Percentiles rank a stretch among this genome's conserved stretches.
phyloP scores from a whole-genome alignment of 148 eudicot genomes.

The Amaranthus hypochondriacus region DNA sequence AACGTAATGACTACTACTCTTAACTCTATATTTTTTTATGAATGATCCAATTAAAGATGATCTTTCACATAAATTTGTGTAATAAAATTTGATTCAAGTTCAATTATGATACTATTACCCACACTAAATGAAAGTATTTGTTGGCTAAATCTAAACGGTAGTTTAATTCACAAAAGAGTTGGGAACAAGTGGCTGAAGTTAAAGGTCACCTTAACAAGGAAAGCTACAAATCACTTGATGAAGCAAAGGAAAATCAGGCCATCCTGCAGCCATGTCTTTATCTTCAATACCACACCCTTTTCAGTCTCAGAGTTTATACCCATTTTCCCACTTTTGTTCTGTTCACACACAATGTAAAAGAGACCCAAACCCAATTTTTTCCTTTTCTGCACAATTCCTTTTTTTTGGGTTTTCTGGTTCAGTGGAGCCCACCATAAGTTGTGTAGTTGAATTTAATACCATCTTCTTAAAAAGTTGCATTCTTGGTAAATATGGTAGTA shows the following conservation, averaged over 20 bases:
- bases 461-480: neutral
- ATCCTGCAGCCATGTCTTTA: constrained; percentile 3
- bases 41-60: too few species aligned
- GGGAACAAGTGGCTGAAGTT: neutral
- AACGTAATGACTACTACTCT: too few species aligned
- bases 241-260: neutral
- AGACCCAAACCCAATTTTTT: neutral
- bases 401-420: neutral
- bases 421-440: constrained; percentile 10
- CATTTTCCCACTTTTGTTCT: neutral
- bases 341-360: neutral
- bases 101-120: too few species aligned
- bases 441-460: constrained; percentile 2
- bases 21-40: too few species aligned
- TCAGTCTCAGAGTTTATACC: neutral
- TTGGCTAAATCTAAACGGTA: too few species aligned
- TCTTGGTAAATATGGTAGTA: too few species aligned
- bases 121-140: too few species aligned
- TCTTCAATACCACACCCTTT: constrained; percentile 16
- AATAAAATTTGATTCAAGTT: too few species aligned
- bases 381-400: neutral
- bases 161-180: neutral
- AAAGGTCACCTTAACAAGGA: neutral
- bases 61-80: too few species aligned
- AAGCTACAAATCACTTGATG: neutral